Base-by-base conservation (phyloP, 1,284 basidiomycete genomes). In the Rhodotorula glutinis region DNA sequence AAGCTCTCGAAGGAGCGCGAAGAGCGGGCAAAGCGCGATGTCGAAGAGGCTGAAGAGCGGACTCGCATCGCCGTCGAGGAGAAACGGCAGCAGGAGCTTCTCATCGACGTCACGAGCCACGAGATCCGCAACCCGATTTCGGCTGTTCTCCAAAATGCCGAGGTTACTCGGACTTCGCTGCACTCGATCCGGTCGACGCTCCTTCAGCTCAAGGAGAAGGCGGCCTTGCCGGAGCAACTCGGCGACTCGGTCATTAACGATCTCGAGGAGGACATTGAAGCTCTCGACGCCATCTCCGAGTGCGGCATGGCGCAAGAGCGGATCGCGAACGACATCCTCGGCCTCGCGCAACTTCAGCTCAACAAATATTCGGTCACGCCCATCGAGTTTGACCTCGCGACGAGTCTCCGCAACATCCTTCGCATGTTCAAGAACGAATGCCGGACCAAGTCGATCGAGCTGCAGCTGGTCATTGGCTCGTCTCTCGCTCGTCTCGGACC, bases 261-360 rank as follows among this genome's bases (percentile, higher is more conserved):
- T 19, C 53, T 71, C 33, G 56, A 57, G 23, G 70, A 71, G 11
- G 67, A 71, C 62, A 69, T 71, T 40, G 70, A 69, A 44, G 64
- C 70, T 25, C 60, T 69, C 53, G 70, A 72, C 33, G 47, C 58
- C 4, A 71, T 71, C 59, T 47, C 57, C 38, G 66, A 71, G 38
- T 71, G 70, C 40, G 70, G 61, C 3, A 57, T 52, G 23, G 70
- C 66, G 33, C 55, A 71, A 40, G 70, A 71, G 44, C 54, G 66
- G 4, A 71, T 71, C 25, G 70, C 70, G n/a, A 71, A 71, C 56
- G 70, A 68, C 23, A 71, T 68, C 23, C 62, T 71, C 30, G 66
- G 70, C 8, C 59, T 71, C n/a, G 70, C 70, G 17, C 70, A 71
- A 30, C 65, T 71, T 40, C 66, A 71, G 53, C 63, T 71, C 21